Evolutionary conservation across 129 eudicot genomes (phyloP), one percentile per base, ranked within the genome.

Genomic region (Mikania micrantha): DNA sequence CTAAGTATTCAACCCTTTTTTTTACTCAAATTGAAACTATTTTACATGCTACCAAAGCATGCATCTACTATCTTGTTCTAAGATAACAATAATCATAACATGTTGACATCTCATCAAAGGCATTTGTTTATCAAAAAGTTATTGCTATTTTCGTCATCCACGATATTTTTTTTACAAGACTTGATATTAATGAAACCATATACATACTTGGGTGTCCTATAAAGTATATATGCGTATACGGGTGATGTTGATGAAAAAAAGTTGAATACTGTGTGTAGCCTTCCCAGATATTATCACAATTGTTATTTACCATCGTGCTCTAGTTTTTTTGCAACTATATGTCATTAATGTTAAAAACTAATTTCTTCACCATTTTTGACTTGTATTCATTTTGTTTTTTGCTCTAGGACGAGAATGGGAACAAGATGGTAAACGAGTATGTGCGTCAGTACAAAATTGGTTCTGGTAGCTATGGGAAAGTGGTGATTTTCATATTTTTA

Each of bases 391-490:
- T 22, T 41, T 12, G 28, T 29, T 5, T 4, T 32, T 60, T 20
- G 24, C 45, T 61, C 11, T 70, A 92, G 98, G 98, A 92, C 75
- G 98, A 85, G 50, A 34, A 80, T 65, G 96, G 96, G 64, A 88
- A 84, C 81, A 92, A 88, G 89, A 85, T 79, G 80, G 86, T 88
- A 7, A 92, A 92, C 63, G 96, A 92, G 70, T 92, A 88, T 76
- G 79, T 88, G 12, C 91, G 87, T 32, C 89, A 79, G 67, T 62
- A 31, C 69, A 88, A 88, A 80, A 92, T 92, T 74, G 98, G 96
- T 5, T 70, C 92, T 73, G 99, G 99, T 52, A 90, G 99, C 75
- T 94, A 94, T 21, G 99, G 95, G 1, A 94, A 94, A 94, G 99
- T 94, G 95, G 99, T 92, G 69, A 78, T 22, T 11, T 3, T 79